Conservation (phyloP, 495 filamentous ascomycete species). For the Geopyxis carbonaria region DNA sequence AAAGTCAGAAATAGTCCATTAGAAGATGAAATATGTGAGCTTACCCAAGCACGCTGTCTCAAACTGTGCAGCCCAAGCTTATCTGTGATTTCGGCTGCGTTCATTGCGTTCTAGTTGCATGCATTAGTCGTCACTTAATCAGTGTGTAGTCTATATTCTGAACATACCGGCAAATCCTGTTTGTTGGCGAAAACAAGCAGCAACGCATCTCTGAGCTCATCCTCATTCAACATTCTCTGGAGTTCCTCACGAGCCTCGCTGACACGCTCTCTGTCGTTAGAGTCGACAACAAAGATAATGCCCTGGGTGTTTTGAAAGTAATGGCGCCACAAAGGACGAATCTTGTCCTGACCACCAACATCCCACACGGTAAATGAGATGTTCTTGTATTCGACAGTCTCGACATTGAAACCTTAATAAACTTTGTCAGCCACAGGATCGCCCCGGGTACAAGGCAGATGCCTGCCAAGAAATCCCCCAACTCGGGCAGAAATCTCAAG, state of each 20-base stretch:
- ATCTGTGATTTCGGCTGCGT: slow-evolving; percentile 96
- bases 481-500: slow-evolving; percentile 10
- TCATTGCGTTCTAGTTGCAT: slow-evolving; percentile 99
- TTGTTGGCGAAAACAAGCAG: slow-evolving; percentile 99
- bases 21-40: slow-evolving; percentile 25
- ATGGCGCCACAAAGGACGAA: slow-evolving; percentile 97
- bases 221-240: slow-evolving; percentile 99
- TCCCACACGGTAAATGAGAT: slow-evolving; percentile 99
- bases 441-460: neutral
- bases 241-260: slow-evolving; percentile 97
- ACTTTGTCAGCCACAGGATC: neutral
- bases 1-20: neutral
- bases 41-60: slow-evolving; percentile 94
- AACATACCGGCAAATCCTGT: slow-evolving; percentile 87
- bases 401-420: slow-evolving; percentile 89
- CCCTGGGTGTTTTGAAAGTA: slow-evolving; percentile 99
- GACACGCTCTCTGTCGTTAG: slow-evolving; percentile 99
- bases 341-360: slow-evolving; percentile 99
- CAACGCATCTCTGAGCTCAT: slow-evolving; percentile 92
- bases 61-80: slow-evolving; percentile 98
- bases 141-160: slow-evolving; percentile 8
- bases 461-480: neutral
- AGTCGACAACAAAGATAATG: slow-evolving; percentile 99
- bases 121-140: neutral
- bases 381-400: slow-evolving; percentile 99